Percentiles rank a stretch among this genome's conserved stretches.
Conservation (phyloP, 2,329 filamentous ascomycete genomes). For the Cephalotrichum gorgonifer region DNA sequence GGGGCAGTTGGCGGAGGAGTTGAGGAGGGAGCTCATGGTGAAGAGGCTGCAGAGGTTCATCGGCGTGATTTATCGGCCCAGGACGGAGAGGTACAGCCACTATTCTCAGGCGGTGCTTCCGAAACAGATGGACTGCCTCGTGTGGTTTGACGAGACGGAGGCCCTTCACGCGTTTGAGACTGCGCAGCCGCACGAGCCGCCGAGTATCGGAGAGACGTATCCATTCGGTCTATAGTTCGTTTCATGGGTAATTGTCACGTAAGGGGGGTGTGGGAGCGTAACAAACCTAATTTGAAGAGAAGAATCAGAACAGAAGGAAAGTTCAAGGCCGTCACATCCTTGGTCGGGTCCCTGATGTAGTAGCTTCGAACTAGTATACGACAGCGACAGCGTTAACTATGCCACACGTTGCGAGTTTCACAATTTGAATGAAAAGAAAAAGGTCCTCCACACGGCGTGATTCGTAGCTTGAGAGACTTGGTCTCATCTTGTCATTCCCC, state of each 20-base stretch:
- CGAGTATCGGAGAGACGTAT: conserved; percentile 34
- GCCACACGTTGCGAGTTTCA: no score
- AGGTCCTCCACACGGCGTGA: no score
- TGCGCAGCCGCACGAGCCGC: conserved; percentile 27
- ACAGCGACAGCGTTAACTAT: no score
- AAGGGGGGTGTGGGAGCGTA: background rate
- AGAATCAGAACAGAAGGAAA: no score
- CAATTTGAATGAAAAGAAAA: no score
- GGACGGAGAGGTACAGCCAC: conserved; percentile 36
- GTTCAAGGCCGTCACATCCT: background rate
- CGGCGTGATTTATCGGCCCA: conserved; percentile 39
- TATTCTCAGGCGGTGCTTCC: conserved; percentile 34
- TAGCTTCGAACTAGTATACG: background rate
- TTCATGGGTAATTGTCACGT: background rate
- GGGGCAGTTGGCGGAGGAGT: conserved; percentile 18
- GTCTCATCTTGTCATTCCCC: no score
- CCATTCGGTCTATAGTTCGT: conserved; percentile 37
- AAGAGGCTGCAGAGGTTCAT: conserved; percentile 39
- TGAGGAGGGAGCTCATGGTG: conserved; percentile 23
- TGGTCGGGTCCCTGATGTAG: background rate
- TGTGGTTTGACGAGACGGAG: conserved; percentile 37
- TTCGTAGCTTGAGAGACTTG: no score
- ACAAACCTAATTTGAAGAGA: no score
- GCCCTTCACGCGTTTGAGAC: conserved; percentile 33
- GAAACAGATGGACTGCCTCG: conserved; percentile 36